phyloP scores from a whole-genome alignment of 768 basidiomycete genomes.

The Mycena leptocephala region DNA sequence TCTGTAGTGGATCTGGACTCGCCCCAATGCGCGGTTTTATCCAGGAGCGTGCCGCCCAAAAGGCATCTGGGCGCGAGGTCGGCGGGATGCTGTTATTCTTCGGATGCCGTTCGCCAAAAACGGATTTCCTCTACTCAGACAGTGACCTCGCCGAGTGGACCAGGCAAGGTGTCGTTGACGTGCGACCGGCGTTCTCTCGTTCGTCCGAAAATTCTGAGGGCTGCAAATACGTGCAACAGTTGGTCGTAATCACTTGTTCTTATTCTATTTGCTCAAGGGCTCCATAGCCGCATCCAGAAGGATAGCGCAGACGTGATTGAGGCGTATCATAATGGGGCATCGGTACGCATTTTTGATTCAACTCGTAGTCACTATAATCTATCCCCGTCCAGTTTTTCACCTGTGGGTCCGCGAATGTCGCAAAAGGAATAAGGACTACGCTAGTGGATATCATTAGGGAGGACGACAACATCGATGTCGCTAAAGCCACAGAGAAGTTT shows the following conservation, averaged over 20 bases:
- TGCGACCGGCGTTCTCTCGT: conserved; percentile 62
- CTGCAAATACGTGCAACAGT: conserved; percentile 60
- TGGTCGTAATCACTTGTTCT: conserved; percentile 21
- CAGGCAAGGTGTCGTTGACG: conserved; percentile 58
- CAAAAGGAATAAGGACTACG: conserved; percentile 56
- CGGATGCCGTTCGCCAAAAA: conserved; percentile 60
- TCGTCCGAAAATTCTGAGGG: conserved; percentile 46
- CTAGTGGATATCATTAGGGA: conserved; percentile 55
- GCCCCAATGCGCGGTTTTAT: conserved; percentile 69
- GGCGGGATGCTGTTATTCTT: conserved; percentile 62
- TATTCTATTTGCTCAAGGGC: not conserved
- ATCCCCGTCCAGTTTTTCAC: conserved; percentile 54
- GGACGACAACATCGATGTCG: conserved; percentile 36
- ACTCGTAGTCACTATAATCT: not conserved
- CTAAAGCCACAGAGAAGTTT: conserved; percentile 50
- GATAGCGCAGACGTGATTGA: conserved; percentile 54
- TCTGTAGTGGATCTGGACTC: conserved; percentile 64
- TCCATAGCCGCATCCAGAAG: conserved; percentile 57
- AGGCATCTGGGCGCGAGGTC: conserved; percentile 58
- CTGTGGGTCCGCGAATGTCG: conserved; percentile 59
- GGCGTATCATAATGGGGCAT: conserved; percentile 52
- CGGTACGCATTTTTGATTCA: conserved; percentile 42
- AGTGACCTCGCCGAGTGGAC: conserved; percentile 61
- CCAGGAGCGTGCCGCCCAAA: conserved; percentile 65
- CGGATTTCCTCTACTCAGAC: conserved; percentile 61